Percentiles rank a stretch among this genome's conserved stretches.
Evolutionary conservation across 805 yeast genomes (phyloP).

Genomic region (Metschnikowia continentalis): DNA sequence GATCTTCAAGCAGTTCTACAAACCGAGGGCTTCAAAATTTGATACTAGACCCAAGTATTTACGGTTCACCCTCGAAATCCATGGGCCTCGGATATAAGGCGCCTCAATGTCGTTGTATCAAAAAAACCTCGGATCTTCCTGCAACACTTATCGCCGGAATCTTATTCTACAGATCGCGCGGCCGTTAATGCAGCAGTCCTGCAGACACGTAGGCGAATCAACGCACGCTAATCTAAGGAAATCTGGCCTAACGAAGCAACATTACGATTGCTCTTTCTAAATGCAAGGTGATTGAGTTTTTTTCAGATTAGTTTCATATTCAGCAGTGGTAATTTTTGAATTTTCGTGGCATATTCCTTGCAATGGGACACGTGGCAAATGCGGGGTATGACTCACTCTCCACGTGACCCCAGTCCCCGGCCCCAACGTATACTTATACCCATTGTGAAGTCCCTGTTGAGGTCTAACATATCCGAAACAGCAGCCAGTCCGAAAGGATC

Average conservation of each 20-base stretch:
- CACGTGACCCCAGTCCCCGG: background rate
- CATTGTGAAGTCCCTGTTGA: no score
- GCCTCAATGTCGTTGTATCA: no score
- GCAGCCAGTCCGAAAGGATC: background rate
- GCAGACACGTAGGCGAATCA: background rate
- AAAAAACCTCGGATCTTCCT: background rate
- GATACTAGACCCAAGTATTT: no score
- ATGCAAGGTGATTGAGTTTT: no score
- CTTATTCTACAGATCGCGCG: background rate
- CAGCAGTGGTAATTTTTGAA: background rate
- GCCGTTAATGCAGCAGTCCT: background rate
- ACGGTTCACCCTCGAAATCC: no score
- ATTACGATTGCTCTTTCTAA: background rate
- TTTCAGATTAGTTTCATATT: no score
- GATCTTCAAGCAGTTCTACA: no score
- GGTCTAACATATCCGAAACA: background rate
- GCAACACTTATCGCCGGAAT: background rate
- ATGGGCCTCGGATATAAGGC: background rate
- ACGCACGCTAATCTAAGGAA: background rate
- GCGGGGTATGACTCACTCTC: conserved; percentile 1
- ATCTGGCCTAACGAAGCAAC: background rate
- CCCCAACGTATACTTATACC: no score
- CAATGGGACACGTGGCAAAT: background rate
- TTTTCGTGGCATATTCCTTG: background rate
- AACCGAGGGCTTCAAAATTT: no score